A percentile compares a stretch with the other conserved stretches of the same genome.
Evolutionary conservation across 2,329 filamentous ascomycete species (phyloP).

Genomic region (Xylaria digitata): DNA sequence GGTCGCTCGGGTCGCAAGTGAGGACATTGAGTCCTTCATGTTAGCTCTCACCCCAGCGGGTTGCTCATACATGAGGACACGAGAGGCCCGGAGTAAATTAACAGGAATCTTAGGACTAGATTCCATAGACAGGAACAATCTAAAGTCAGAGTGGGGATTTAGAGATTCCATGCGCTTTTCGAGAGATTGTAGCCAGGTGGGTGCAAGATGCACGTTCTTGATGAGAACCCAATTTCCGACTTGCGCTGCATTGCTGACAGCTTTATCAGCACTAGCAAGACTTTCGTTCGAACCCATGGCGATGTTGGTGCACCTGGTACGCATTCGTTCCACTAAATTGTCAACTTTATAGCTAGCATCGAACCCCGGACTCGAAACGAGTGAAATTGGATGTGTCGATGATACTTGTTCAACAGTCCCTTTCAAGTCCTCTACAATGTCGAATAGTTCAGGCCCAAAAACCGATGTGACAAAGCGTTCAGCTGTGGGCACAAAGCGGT

Average conservation of each 20-base stretch:
- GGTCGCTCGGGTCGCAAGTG: constrained; percentile 77
- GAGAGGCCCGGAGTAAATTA: constrained; percentile 90
- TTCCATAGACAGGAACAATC: constrained; percentile 98
- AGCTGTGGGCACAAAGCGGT: constrained; percentile 91
- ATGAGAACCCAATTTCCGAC: constrained; percentile 95
- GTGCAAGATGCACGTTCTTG: constrained; percentile 98
- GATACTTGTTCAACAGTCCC: constrained; percentile 86
- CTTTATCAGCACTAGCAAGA: constrained; percentile 91
- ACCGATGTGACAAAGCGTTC: constrained; percentile 90
- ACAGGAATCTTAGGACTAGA: constrained; percentile 96
- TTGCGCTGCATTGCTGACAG: constrained; percentile 90
- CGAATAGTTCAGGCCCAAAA: constrained; percentile 85
- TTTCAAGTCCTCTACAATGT: constrained; percentile 85
- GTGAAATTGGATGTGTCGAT: constrained; percentile 84
- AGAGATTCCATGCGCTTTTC: constrained; percentile 97
- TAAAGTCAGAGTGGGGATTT: constrained; percentile 92
- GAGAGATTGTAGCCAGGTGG: constrained; percentile 94
- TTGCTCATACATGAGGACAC: constrained; percentile 97
- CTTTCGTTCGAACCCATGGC: constrained; percentile 99
- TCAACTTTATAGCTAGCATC: constrained; percentile 99
- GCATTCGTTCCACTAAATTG: constrained; percentile 85
- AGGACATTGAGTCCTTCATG: constrained; percentile 96
- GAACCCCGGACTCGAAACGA: constrained; percentile 95
- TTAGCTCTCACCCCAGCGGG: constrained; percentile 96
- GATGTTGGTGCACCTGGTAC: constrained; percentile 90